Conservation (phyloP, 352 stramenopile species). For the Phytophthora citricola region DNA sequence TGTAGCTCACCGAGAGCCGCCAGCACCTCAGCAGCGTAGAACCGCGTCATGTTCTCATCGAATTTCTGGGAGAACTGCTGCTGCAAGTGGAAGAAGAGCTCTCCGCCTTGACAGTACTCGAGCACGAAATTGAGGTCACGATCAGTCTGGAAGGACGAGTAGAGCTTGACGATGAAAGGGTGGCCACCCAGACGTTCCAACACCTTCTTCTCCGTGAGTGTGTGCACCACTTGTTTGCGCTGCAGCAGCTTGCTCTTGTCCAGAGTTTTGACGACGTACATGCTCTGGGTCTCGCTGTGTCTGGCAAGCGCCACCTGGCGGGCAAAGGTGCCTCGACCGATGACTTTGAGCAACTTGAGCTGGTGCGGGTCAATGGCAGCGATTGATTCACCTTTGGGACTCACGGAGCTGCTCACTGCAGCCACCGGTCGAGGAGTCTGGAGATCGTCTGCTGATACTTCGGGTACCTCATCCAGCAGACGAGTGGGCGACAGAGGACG, state of each 20-base stretch:
- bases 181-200: slow-evolving; percentile 67
- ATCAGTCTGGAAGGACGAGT: slow-evolving; percentile 77
- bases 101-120: slow-evolving; percentile 84
- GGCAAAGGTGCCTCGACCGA: slow-evolving; percentile 84
- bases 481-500: slow-evolving; percentile 34
- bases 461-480: slow-evolving; percentile 29
- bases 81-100: slow-evolving; percentile 89
- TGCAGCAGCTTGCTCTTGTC: slow-evolving; percentile 79
- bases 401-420: slow-evolving; percentile 9
- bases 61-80: slow-evolving; percentile 80
- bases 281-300: slow-evolving; percentile 52
- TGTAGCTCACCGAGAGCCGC: slow-evolving; percentile 63
- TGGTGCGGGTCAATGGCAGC: slow-evolving; percentile 63
- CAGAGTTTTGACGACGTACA: slow-evolving; percentile 86
- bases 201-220: slow-evolving; percentile 82
- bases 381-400: slow-evolving; percentile 18
- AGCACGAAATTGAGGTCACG: slow-evolving; percentile 85
- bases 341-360: slow-evolving; percentile 85
- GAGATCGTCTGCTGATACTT: slow-evolving; percentile 31
- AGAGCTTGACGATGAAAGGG: slow-evolving; percentile 83
- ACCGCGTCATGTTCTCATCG: slow-evolving; percentile 59
- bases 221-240: slow-evolving; percentile 84
- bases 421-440: slow-evolving; percentile 29
- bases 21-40: slow-evolving; percentile 84
- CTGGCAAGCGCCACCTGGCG: slow-evolving; percentile 81